Base-by-base conservation (phyloP, 768 basidiomycete genomes). In the Sistotremastrum niveocremeum region DNA sequence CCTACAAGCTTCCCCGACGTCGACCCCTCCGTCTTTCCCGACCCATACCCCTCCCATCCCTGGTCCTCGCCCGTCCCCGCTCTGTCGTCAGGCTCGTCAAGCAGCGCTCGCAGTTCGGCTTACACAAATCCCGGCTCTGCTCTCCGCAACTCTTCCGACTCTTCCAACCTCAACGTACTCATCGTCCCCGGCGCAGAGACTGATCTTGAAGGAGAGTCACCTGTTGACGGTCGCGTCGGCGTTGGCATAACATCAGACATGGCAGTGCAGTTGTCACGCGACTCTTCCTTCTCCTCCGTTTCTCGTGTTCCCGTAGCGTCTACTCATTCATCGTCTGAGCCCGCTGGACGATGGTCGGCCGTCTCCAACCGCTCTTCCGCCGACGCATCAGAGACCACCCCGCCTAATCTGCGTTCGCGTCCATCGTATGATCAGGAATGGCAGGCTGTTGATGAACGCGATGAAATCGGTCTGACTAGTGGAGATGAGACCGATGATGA, bases 391-490 rank as follows among this genome's bases (percentile, higher is more conserved):
- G 57, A 54, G 4, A 53, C 56, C 46, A 57, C 51, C 51, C 44
- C 65, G 9, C 71, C 73, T 5, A 68, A 64, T 29, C 64, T 79
- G 39, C 70, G 72, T 12, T 73, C 77, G 53, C 79, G 80, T 55
- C 74, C 76, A n/a, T 82, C 80, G 57, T 83, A 79, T 58, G 84
- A 87, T 56, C 67, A 79, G 61, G 74, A 70, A 39, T 87, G 84
- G 84, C 78, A 79, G 56, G 60, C 73, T 1, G 75, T 81, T 6
- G 81, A 82, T 56, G 81, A 83, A 56, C 71, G 74, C 48, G 82
- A 85, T 49, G 81, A 84, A 55, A 65, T 65, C 37, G 73, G 69
- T 29, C 51, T 78, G 39, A 71, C 72, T 28, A 82, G 77, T 44
- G 73, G 66, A 7, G 70, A 67, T 20, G 73, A 75, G 42, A 65